A percentile compares a stretch with the other conserved stretches of the same genome.
Evolutionary conservation across 805 yeast species (phyloP).

Genomic region (Starmerella sirachaensis): DNA sequence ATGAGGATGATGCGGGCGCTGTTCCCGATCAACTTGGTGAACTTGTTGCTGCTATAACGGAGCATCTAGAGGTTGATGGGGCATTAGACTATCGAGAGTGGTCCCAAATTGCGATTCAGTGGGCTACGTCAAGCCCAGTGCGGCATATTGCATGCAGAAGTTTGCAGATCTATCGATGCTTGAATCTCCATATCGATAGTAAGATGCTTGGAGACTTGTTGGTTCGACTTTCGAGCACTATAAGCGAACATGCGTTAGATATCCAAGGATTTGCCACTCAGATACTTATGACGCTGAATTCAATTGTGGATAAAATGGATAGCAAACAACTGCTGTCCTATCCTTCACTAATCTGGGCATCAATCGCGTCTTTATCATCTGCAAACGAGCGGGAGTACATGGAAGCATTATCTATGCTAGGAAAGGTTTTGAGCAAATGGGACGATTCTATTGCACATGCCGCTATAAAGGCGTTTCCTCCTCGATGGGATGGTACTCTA

Average conservation of each 20-base stretch:
- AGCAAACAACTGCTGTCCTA: conserved; percentile 68
- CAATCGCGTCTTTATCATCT: conserved; percentile 81
- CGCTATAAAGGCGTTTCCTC: conserved; percentile 76
- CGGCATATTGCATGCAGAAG: conserved; percentile 95
- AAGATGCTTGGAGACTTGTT: conserved; percentile 87
- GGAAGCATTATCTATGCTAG: conserved; percentile 70
- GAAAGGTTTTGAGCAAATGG: conserved; percentile 74
- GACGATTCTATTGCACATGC: conserved; percentile 77
- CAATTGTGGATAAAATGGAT: conserved; percentile 75
- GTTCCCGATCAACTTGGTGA: conserved; percentile 20
- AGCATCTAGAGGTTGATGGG: conserved; percentile 20
- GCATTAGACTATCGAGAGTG: conserved; percentile 38
- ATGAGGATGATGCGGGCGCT: conserved; percentile 45
- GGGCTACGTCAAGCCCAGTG: conserved; percentile 98
- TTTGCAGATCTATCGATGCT: conserved; percentile 79
- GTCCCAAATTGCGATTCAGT: conserved; percentile 68
- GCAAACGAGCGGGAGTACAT: conserved; percentile 87
- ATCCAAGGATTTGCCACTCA: conserved; percentile 97
- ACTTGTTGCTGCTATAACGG: conserved; percentile 7
- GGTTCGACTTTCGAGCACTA: conserved; percentile 82
- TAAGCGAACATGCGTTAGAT: conserved; percentile 77
- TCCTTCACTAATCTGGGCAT: conserved; percentile 92
- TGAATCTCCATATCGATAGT: conserved; percentile 71
- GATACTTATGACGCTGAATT: conserved; percentile 88
- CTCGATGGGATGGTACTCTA: conserved; percentile 74